Evolutionary conservation across 768 basidiomycete genomes (phyloP), one percentile per base, ranked within the genome.

Genomic region (Macrolepiota albuminosa): DNA sequence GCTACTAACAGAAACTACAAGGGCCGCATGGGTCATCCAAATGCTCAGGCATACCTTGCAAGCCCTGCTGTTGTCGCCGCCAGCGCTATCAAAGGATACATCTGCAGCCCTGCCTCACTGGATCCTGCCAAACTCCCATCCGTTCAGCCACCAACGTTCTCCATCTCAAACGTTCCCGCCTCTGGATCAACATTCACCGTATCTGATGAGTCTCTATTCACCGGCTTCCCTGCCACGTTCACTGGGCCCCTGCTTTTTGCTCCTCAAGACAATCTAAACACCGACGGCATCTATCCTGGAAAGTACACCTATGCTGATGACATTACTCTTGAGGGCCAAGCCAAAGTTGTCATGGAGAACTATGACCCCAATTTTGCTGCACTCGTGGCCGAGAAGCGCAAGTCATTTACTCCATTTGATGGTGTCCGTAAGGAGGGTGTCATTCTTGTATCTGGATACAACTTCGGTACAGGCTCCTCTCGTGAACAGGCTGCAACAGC

Each of bases 261-360:
- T 0, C 97, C 97, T 0, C 95, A 98, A 68, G 97, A 99, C 72
- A 99, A 99, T 70, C 74, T 99, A 61, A 98, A 95, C 72, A 99
- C 97, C 1, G 97, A 99, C 68, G 97, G 91, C 1, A 93, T 99
- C 68, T 99, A 99, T 76, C 97, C 97, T 0, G 96, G 96, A 21
- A 98, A 97, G 73, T 98, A 97, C 74, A 99, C 96, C 6, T 99
- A 99, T 73, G 95, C 97, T 74, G 97, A 99, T 71, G 97, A 98
- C 68, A 97, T 99, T 71, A 98, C 96, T 2, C 93, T 94, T 39
- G 89, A 87, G 62, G 84, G 87, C 33, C 97, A 98, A 72, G 95
- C 94, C 2, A 85, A 97, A 67, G 90, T 98, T 24, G 96, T 98
- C 43, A 98, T 98, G 95, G 96, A 99, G 77, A 99, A 98, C 77